Conservation (phyloP, 108 stramenopile genomes). For the Parietichytrium sp. region DNA sequence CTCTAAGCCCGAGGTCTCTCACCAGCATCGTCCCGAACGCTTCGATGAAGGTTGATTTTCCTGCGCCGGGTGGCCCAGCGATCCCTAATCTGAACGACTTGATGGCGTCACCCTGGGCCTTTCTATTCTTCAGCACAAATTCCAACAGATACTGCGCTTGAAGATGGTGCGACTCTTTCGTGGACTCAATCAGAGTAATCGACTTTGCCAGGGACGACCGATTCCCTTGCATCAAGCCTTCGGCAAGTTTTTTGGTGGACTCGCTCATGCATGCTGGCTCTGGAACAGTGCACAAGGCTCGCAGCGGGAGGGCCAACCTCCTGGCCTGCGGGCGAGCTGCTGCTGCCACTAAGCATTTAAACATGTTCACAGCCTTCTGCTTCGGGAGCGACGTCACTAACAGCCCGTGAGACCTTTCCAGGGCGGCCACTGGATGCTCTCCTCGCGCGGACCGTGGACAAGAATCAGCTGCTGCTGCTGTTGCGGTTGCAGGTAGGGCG, state of each 20-base stretch:
- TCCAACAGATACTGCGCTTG: background rate
- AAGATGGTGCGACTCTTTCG: background rate
- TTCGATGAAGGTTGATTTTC: slow-evolving; percentile 66
- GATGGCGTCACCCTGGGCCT: background rate
- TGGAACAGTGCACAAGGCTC: too few relatives aligned
- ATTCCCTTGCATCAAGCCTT: slow-evolving; percentile 44
- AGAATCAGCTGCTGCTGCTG: too few relatives aligned
- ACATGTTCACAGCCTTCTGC: too few relatives aligned
- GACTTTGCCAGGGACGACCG: slow-evolving; percentile 39
- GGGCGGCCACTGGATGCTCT: too few relatives aligned
- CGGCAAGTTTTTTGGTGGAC: slow-evolving; percentile 9
- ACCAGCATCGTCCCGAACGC: slow-evolving; percentile 38
- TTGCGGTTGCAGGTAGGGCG: too few relatives aligned
- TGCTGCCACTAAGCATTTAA: too few relatives aligned
- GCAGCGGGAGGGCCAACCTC: too few relatives aligned
- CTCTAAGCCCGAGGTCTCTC: background rate
- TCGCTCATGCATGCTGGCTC: background rate
- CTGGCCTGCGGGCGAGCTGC: too few relatives aligned
- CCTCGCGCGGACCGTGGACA: too few relatives aligned
- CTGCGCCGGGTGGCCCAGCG: slow-evolving; percentile 65
- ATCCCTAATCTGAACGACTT: slow-evolving; percentile 58
- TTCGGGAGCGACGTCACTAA: too few relatives aligned
- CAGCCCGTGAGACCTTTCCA: too few relatives aligned
- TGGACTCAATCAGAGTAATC: slow-evolving; percentile 52
- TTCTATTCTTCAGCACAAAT: background rate